A percentile compares a stretch with the other conserved stretches of the same genome.
Conservation (phyloP, 2,329 filamentous ascomycete genomes). For the Diaporthe humulicola region DNA sequence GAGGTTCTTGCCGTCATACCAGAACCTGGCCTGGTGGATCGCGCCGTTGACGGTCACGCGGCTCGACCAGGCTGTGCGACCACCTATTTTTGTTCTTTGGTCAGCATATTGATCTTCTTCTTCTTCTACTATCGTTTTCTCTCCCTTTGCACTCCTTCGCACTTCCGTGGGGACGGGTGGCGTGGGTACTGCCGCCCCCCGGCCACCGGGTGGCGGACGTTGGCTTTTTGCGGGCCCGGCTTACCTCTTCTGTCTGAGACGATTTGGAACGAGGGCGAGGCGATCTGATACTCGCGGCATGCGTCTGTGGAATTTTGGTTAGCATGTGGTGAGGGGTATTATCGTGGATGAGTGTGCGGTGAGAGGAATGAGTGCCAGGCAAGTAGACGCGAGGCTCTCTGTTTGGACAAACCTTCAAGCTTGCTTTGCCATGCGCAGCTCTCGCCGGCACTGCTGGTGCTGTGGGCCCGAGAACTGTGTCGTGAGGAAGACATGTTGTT, state of each 20-base stretch:
- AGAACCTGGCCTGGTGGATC: constrained; percentile 80
- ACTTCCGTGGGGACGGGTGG: neutral
- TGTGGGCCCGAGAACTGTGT: constrained; percentile 38
- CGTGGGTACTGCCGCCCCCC: neutral
- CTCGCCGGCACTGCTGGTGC: constrained; percentile 42
- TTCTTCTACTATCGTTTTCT: neutral
- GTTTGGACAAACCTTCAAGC: constrained; percentile 45
- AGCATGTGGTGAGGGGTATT: neutral
- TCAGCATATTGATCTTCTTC: neutral
- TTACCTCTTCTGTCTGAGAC: constrained; percentile 52
- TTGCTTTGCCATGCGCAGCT: constrained; percentile 49
- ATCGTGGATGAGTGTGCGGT: neutral
- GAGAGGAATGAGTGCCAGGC: too few relatives aligned
- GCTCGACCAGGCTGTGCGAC: constrained; percentile 92
- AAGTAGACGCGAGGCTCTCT: neutral
- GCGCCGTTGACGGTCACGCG: constrained; percentile 78
- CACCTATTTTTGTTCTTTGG: constrained; percentile 66
- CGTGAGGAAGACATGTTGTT: constrained; percentile 37
- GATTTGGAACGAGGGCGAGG: constrained; percentile 49
- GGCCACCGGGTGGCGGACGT: neutral
- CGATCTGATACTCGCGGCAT: constrained; percentile 48
- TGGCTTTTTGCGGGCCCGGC: neutral
- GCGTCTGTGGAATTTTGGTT: constrained; percentile 44
- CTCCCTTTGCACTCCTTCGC: neutral
- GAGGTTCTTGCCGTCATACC: constrained; percentile 91